These are phyloP conservation scores for Thelonectria blattea DNA, from an alignment of 2,329 filamentous ascomycete species.

Conservation along the genomic window DNA sequence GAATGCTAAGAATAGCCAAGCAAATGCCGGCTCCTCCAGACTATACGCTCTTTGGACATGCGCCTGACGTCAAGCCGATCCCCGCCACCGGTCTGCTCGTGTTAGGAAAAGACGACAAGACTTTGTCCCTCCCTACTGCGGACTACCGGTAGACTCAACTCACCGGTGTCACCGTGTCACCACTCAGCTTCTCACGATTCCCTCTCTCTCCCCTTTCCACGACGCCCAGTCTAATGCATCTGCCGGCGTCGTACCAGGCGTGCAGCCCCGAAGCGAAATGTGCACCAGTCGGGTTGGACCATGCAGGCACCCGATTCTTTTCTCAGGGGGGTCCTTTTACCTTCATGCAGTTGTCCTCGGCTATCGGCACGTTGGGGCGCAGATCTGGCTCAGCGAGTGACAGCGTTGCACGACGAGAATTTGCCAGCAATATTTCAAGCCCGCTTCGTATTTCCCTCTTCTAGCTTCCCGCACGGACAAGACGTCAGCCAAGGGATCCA, in stretches of 20 bases:
- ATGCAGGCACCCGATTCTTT: not conserved
- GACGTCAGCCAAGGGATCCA: not conserved
- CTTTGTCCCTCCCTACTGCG: no score
- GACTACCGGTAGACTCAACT: no score
- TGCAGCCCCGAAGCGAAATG: not conserved
- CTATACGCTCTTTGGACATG: not conserved
- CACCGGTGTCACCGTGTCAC: no score
- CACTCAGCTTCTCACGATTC: no score
- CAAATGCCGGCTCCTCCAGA: not conserved
- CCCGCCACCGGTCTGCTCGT: no score
- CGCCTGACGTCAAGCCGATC: not conserved
- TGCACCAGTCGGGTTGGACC: not conserved
- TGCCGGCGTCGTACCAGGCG: not conserved
- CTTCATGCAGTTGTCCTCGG: not conserved
- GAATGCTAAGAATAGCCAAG: not conserved
- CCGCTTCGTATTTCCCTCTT: not conserved
- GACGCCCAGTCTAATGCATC: not conserved
- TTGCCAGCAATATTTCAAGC: not conserved
- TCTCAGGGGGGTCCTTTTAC: not conserved
- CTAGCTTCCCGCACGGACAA: not conserved
- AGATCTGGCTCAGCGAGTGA: not conserved
- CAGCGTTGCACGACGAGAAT: not conserved
- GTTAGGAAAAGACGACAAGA: not conserved
- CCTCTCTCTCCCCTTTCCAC: no score
- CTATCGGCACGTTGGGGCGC: not conserved